Base-by-base conservation (phyloP, 495 filamentous ascomycete species). In the Podospora conica region DNA sequence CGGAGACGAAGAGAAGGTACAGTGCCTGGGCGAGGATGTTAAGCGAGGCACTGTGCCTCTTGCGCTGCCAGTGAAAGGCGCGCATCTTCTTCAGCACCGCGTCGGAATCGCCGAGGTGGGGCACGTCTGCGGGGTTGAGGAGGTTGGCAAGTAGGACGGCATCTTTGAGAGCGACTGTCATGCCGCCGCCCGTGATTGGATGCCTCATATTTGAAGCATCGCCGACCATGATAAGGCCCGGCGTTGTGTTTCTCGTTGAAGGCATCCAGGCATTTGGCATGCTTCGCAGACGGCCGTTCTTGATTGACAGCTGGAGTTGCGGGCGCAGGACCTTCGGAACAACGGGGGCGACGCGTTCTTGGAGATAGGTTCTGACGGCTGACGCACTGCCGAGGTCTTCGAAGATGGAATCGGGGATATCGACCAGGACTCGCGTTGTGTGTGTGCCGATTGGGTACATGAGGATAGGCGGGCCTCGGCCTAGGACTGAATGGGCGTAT, bases 151-250 rank as follows among this genome's bases (percentile, higher is more conserved):
- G 58, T 1, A 69, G 53, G 57, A 64, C 56, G 0, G 33, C 68
- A 23, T 69, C 68, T 22, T 69, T 69, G 24, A 69, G 40, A 1
- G 64, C 68, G 5, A 69, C 68, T 1, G 68, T 69, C 68, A 69
- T 69, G 27, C 68, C 68, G 22, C 57, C 33, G 4, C 68, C 64
- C 18, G 68, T 66, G n/a, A 69, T 48, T 0, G 68, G 68, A 60
- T 69, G 68, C 9, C 68, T 60, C 68, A 69, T 69, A 27, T 69
- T 69, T 2, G 57, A 60, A 8, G 64, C 60, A 28, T 69, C 68
- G 2, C 68, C 68, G 25, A 66, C 60, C 10, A 66, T 55, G 24
- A 66, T 23, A 4, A 69, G 59, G 3, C 67, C 63, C 10, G 64
- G 63, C n/a, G 60, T 64, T 1, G 33, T 31, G 29, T 65, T 65